These are phyloP conservation scores for Henningerozyma blattae DNA, from an alignment of 805 yeast genomes.

Conservation along the genomic window DNA sequence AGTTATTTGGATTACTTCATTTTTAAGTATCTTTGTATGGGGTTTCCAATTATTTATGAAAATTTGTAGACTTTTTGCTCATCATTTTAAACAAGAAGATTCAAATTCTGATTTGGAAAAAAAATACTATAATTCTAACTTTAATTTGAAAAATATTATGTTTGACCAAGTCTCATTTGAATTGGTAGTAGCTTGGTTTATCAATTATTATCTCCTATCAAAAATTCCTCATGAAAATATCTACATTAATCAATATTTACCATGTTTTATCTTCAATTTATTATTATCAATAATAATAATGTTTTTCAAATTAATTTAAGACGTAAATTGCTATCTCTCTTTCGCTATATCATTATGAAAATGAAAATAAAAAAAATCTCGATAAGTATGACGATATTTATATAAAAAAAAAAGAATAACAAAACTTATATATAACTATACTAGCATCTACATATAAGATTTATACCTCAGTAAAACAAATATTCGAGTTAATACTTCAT, in stretches of 20 bases:
- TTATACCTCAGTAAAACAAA: neutral
- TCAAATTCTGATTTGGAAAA: neutral
- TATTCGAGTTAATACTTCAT: neutral
- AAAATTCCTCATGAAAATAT: slow-evolving; percentile 11
- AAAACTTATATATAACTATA: neutral
- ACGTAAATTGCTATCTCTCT: neutral
- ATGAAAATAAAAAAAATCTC: neutral
- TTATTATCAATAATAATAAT: no score
- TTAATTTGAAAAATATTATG: slow-evolving; percentile 1
- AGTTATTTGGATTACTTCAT: slow-evolving; percentile 11
- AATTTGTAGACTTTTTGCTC: slow-evolving; percentile 13
- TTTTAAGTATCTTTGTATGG: slow-evolving; percentile 5
- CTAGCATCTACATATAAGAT: neutral
- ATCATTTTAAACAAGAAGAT: slow-evolving; percentile 1
- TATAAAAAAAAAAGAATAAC: no score
- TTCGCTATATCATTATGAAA: neutral
- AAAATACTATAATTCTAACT: neutral
- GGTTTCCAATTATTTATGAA: slow-evolving; percentile 1
- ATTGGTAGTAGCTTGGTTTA: slow-evolving; percentile 18
- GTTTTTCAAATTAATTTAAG: neutral
- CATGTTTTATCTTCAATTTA: slow-evolving; percentile 5
- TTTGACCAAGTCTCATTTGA: slow-evolving; percentile 11
- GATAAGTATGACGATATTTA: neutral
- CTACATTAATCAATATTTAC: slow-evolving; percentile 12
- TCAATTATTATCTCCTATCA: slow-evolving; percentile 16